Percentiles rank a stretch among this genome's conserved stretches.
These are phyloP conservation scores for Russula sp. DNA, from an alignment of 768 basidiomycete genomes.

Conservation along the genomic window DNA sequence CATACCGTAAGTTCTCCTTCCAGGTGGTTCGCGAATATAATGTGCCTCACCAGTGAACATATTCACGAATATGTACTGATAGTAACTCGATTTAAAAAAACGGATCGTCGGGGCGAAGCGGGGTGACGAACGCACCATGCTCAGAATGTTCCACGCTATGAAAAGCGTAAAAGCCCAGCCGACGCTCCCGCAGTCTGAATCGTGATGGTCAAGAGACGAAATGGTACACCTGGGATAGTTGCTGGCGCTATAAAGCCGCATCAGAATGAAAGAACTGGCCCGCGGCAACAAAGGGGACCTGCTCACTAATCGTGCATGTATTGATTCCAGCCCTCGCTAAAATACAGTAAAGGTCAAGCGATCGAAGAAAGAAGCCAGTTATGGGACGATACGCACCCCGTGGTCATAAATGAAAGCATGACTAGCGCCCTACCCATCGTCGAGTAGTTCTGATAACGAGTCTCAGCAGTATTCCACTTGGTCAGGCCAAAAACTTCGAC, in stretches of 20 bases:
- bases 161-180: constrained; percentile 84
- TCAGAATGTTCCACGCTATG: constrained; percentile 92
- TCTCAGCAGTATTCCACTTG: constrained; percentile 74
- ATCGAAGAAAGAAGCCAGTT: background rate
- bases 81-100: background rate
- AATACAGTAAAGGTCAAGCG: constrained; percentile 17
- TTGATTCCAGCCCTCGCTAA: constrained; percentile 92
- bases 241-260: constrained; percentile 51
- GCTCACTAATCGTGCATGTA: constrained; percentile 96
- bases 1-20: background rate
- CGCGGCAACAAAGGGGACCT: background rate
- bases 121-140: constrained; percentile 62
- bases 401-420: constrained; percentile 90
- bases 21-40: background rate
- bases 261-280: background rate
- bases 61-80: constrained; percentile 91
- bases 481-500: constrained; percentile 91
- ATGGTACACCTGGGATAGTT: constrained; percentile 81
- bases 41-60: constrained; percentile 76
- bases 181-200: constrained; percentile 85
- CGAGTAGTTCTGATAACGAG: constrained; percentile 70
- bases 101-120: background rate
- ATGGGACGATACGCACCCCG: constrained; percentile 57
- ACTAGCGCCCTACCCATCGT: constrained; percentile 76
- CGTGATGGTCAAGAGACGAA: constrained; percentile 41